Evolutionary conservation across 768 basidiomycete species (phyloP), one percentile per base, ranked within the genome.

Genomic region (Termitomyces sp.): DNA sequence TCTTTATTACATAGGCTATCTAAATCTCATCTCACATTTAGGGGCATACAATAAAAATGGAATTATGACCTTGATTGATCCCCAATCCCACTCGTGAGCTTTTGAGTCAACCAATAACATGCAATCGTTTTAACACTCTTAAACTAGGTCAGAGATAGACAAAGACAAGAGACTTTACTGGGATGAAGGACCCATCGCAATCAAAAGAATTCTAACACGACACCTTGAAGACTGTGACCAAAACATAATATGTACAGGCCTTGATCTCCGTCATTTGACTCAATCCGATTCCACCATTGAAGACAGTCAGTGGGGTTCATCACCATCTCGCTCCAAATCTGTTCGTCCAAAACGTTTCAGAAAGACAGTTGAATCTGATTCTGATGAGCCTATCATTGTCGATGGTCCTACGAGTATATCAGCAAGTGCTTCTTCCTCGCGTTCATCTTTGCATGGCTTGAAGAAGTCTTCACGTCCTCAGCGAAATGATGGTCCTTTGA

Each of bases 1-100:
- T 13, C 9, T 40, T 26, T 16, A 36, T 36, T 36, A 36, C 5
- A 5, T 36, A 36, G 12, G 36, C 9, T 50, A 23, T 23, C 33
- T 44, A 3, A 32, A 18, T 44, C 32, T 48, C 14, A 28, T 32
- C 9, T 61, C 2, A 14, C 38, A 40, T 26, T 43, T 53, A 61
- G 60, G 60, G 9, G 50, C 57, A 52, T 40, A 23, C 23, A 47
- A 57, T 53, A 57, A 58, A 38, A 9, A 16, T 49, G 56, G 60
- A 2, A 32, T 43, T n/a, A 53, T 57, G 46, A 47, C 35, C 36
- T 58, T 61, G 43, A 61, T 61, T 35, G 60, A 61, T 40, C 56
- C 50, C 16, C 60, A 61, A 54, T 58, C 60, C 14, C 60, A 61
- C 28, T 61, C 33, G 36, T 61, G 5, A 10, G 56, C 49, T 35